Evolutionary conservation across 768 basidiomycete genomes (phyloP).

Genomic region (Hirschioporus abietinus): DNA sequence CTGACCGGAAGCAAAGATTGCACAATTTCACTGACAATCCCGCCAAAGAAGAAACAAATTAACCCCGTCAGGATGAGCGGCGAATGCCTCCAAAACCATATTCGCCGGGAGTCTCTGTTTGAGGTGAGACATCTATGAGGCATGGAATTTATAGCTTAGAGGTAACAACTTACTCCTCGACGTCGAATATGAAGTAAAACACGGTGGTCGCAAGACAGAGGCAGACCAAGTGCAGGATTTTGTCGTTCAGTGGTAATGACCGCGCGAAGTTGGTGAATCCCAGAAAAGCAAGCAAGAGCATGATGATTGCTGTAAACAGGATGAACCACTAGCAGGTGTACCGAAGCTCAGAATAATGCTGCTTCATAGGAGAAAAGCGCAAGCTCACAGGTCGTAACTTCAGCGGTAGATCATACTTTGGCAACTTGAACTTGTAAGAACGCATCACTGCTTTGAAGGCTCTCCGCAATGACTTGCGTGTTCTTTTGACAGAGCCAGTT

Average conservation of each 20-base stretch:
- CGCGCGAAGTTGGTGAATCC: constrained; percentile 71
- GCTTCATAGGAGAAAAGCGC: constrained; percentile 7
- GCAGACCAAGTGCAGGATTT: constrained; percentile 74
- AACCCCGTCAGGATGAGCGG: constrained; percentile 62
- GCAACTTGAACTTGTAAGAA: constrained; percentile 56
- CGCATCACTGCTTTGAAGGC: constrained; percentile 63
- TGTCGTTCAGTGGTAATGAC: constrained; percentile 69
- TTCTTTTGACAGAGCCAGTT: constrained; percentile 8
- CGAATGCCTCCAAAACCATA: constrained; percentile 85
- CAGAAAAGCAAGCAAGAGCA: constrained; percentile 66
- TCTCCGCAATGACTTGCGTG: constrained; percentile 36
- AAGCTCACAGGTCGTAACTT: constrained; percentile 61
- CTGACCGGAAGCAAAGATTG: constrained; percentile 71
- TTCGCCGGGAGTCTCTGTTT: constrained; percentile 62
- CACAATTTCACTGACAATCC: constrained; percentile 75
- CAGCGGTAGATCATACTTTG: constrained; percentile 65
- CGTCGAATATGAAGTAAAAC: constrained; percentile 85
- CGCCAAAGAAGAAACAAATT: constrained; percentile 75
- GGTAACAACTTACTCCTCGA: constrained; percentile 68
- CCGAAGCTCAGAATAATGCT: constrained; percentile 10
- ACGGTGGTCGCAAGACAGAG: constrained; percentile 70
- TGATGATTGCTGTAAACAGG: constrained; percentile 60
- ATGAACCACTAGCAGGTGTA: constrained; percentile 64
- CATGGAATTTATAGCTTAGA: not conserved
- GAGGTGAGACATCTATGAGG: constrained; percentile 1